Percentiles rank a stretch among this genome's conserved stretches.
phyloP scores from a whole-genome alignment of 2,329 filamentous ascomycete species.

The Moelleriella libera region DNA sequence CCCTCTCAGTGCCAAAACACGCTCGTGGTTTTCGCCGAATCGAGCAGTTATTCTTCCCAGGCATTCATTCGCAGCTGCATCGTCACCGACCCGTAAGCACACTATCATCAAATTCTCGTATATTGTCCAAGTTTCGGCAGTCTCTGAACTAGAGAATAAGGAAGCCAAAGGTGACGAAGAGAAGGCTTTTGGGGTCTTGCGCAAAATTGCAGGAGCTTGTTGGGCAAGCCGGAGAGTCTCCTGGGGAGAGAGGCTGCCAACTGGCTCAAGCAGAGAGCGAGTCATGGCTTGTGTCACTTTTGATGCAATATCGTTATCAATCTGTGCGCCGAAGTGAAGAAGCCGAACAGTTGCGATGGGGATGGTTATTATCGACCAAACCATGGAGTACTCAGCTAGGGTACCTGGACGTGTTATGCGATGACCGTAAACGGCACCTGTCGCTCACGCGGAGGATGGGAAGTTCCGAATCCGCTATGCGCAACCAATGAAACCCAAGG shows the following conservation, averaged over 20 bases:
- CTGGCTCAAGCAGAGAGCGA: constrained; percentile 40
- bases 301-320: neutral
- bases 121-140: constrained; percentile 66
- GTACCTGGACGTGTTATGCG: too few species aligned
- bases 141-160: constrained; percentile 47
- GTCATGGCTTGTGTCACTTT: constrained; percentile 22
- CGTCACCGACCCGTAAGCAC: constrained; percentile 73
- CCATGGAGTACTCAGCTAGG: neutral
- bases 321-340: neutral
- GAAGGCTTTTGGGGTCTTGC: constrained; percentile 36
- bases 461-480: neutral
- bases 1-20: constrained; percentile 70
- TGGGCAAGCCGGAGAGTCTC: constrained; percentile 45
- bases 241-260: constrained; percentile 39
- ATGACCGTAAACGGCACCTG: too few species aligned
- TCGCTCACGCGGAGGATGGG: neutral
- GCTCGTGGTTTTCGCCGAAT: constrained; percentile 75
- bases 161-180: constrained; percentile 39
- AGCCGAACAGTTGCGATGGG: neutral
- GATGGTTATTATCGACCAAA: neutral
- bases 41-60: constrained; percentile 63
- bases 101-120: constrained; percentile 81
- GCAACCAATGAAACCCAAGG: neutral
- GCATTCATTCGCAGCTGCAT: constrained; percentile 60
- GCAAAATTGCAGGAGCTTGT: constrained; percentile 42